Evolutionary conservation across 164 flowering plant genomes (phyloP), one percentile per base, ranked within the genome.

Genomic region (Dillenia suffruticosa): DNA sequence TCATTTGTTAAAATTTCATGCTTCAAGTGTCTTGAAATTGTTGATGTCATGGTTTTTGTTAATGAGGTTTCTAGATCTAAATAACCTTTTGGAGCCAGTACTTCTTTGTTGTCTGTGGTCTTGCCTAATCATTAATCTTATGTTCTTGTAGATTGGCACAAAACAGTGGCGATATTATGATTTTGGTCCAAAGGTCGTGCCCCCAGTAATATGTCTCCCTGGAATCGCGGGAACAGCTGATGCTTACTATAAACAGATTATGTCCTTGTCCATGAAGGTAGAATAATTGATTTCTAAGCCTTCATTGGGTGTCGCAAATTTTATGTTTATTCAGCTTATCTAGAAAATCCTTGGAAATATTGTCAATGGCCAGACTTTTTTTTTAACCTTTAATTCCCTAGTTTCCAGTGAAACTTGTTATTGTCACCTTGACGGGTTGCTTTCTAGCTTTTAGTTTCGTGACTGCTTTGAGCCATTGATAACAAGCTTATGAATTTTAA

Each of bases 81-180:
- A 15, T 13, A 43, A 9, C 8, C 17, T 15, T 9, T n/a, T n/a
- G 9, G 0, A 26, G 40, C 12, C 48, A 14, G 51, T 47, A 62
- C 46, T 51, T 10, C 56, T 64, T 13, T 49, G 44, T 46, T 57
- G 59, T 24, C 17, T 47, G 32, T 56, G 44, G 40, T 62, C 43
- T 46, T 9, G 56, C 43, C 51, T 51, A 49, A 10, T 10, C 9
- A 44, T 32, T 3, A 32, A 24, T 44, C 44, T 51, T 45, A 3
- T 55, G 32, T 62, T 61, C 50, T 68, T 68, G 59, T 79, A 94
- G 99, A 86, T 94, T 79, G 94, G 96, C 46, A 71, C 82, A 51
- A 94, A 85, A 73, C 96, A 82, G 63, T 95, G 99, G 99, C 79
- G 97, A 46, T 95, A 95, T 75, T 95, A 95, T 78, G 99, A 95